These are phyloP conservation scores for Amaranthus tricolor DNA, from an alignment of 179 eudicot species.

Conservation along the genomic window DNA sequence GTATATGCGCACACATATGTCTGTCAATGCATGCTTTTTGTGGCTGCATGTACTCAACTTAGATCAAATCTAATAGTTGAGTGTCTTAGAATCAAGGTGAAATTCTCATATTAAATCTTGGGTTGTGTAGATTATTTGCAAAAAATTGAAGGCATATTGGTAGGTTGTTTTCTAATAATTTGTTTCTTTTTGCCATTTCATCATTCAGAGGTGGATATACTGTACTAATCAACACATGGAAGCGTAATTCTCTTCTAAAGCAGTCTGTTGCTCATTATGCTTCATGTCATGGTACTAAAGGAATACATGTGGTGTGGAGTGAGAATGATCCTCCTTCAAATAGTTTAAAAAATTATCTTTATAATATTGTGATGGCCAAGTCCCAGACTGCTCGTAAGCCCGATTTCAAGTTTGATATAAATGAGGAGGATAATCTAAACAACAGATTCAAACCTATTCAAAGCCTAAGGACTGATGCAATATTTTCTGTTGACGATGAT, in stretches of 20 bases:
- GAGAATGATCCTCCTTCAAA: slow-evolving; percentile 57
- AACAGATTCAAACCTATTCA: slow-evolving; percentile 64
- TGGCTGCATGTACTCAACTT: neutral
- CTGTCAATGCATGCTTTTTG: neutral
- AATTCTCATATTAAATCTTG: neutral
- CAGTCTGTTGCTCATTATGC: slow-evolving; percentile 69
- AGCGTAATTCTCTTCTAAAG: slow-evolving; percentile 58
- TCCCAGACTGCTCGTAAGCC: slow-evolving; percentile 44
- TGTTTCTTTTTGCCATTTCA: slow-evolving; percentile 8
- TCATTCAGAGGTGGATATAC: slow-evolving; percentile 60
- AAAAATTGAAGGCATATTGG: neutral
- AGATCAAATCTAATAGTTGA: neutral
- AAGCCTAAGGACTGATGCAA: slow-evolving; percentile 55
- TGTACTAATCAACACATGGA: slow-evolving; percentile 73
- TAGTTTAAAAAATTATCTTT: slow-evolving; percentile 40
- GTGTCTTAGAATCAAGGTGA: neutral
- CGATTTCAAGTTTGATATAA: slow-evolving; percentile 53
- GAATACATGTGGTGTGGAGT: slow-evolving; percentile 75
- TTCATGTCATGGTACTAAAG: slow-evolving; percentile 58
- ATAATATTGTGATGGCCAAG: slow-evolving; percentile 34
- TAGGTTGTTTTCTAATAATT: neutral
- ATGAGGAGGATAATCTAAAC: slow-evolving; percentile 59
- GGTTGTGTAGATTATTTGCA: neutral
- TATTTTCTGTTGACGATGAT: slow-evolving; percentile 70
- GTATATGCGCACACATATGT: neutral